Conservation (phyloP, 1,284 basidiomycete species). For the Cystobasidium sp. region DNA sequence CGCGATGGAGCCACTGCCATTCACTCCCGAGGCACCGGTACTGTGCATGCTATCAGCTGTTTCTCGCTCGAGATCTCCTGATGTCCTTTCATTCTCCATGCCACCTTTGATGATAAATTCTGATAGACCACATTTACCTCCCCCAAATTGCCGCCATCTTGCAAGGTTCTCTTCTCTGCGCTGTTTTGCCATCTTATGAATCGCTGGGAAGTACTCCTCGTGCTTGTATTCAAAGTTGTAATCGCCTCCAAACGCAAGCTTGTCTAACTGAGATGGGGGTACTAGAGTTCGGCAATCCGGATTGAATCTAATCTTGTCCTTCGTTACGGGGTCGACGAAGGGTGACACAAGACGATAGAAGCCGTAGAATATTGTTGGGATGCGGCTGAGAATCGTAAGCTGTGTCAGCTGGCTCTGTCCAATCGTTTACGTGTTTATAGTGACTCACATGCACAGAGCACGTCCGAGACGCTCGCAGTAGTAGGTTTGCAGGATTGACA, state of each 20-base stretch:
- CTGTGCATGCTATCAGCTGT: background rate
- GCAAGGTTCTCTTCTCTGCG: slow-evolving; percentile 54
- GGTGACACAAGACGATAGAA: slow-evolving; percentile 55
- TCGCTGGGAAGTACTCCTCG: slow-evolving; percentile 55
- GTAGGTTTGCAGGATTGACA: slow-evolving; percentile 52
- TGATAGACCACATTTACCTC: slow-evolving; percentile 53
- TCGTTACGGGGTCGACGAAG: slow-evolving; percentile 59
- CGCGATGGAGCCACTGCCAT: background rate
- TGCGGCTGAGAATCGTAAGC: slow-evolving; percentile 14
- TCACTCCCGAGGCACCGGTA: background rate
- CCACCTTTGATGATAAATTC: slow-evolving; percentile 57
- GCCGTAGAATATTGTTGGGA: slow-evolving; percentile 36
- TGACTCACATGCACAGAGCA: slow-evolving; percentile 56
- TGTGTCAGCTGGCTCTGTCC: background rate
- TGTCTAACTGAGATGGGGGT: slow-evolving; percentile 49
- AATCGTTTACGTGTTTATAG: background rate
- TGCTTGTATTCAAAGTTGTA: slow-evolving; percentile 56
- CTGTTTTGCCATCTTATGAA: slow-evolving; percentile 53
- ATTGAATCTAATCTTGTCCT: slow-evolving; percentile 53
- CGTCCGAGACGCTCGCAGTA: slow-evolving; percentile 57
- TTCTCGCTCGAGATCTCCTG: background rate
- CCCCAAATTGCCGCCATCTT: slow-evolving; percentile 55
- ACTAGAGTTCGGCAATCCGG: slow-evolving; percentile 51
- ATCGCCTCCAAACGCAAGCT: slow-evolving; percentile 49
- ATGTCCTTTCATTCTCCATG: slow-evolving; percentile 11